Conservation (phyloP, 2,329 filamentous ascomycete species). For the Chaetomium globosum region DNA sequence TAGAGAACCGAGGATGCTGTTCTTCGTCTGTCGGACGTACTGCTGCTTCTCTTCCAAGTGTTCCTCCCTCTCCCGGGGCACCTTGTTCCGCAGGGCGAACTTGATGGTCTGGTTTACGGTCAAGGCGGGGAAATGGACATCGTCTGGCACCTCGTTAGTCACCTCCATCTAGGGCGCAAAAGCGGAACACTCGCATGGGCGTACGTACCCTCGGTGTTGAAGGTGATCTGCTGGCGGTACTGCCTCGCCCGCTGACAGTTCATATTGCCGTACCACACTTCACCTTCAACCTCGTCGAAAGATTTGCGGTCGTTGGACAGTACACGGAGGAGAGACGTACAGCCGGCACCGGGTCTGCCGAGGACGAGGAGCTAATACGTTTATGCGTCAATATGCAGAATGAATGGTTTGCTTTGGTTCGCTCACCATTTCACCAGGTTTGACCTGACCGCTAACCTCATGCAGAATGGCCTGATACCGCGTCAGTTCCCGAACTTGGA, state of each 20-base stretch:
- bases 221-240: slow-evolving; percentile 15
- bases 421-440: slow-evolving; percentile 17
- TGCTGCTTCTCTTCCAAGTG: background rate
- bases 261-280: slow-evolving; percentile 16
- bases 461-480: slow-evolving; percentile 8
- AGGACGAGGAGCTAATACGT: slow-evolving; percentile 10
- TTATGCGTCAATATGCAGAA: background rate
- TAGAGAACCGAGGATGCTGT: slow-evolving; percentile 14
- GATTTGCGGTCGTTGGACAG: slow-evolving; percentile 17
- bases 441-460: slow-evolving; percentile 13
- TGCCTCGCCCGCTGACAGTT: background rate
- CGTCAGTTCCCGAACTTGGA: background rate
- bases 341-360: slow-evolving; percentile 12
- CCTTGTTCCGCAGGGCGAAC: slow-evolving; percentile 17
- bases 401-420: background rate
- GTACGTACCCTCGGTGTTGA: slow-evolving; percentile 16
- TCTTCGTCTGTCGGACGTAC: slow-evolving; percentile 16
- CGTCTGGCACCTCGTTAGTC: slow-evolving; percentile 1
- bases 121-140: slow-evolving; percentile 14
- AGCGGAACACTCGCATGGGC: background rate
- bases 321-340: slow-evolving; percentile 14
- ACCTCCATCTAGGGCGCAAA: background rate
- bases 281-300: slow-evolving; percentile 13
- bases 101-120: slow-evolving; percentile 19
- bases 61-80: slow-evolving; percentile 13